Base-by-base conservation (phyloP, 164 flowering plant species). In the Platanus orientalis region DNA sequence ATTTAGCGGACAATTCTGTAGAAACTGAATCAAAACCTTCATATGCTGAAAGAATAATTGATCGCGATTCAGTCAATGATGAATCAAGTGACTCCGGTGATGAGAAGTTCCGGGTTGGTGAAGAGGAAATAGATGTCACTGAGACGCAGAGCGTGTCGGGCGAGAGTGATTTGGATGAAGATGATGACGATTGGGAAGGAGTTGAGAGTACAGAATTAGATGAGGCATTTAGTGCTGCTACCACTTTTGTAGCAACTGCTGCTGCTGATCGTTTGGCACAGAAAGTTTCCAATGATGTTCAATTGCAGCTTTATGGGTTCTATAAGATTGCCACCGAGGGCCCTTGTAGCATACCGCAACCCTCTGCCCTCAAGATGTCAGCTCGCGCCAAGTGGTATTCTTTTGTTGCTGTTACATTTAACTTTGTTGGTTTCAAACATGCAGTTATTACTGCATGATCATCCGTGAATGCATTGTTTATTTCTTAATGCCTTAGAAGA, bases 281-380 rank as follows among this genome's bases (percentile, higher is more conserved):
- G 75, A 89, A 84, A 73, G 96, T 88, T 5, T 76, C 96, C 0
- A 81, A 44, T 59, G 99, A 92, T 47, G 71, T 78, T 50, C 97
- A 90, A 65, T 59, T 95, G 78, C 88, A 88, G 84, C 88, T 95
- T 0, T 95, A 95, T 65, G 97, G 87, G 7, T 51, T 85, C 19
- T 95, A 92, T 71, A 95, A 95, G 85, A 88, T 95, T 42, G 97
- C 97, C 16, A 92, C 97, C 0, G 97, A 95, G 67, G 99, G 99
- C 1, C 97, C 97, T 0, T 95, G 99, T 55, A 87, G 64, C 36
- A 34, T 82, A 0, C 84, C 99, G 0, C 94, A 87, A 72, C 99
- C 99, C 1, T 90, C 97, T 1, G 86, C 97, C 4, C 70, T 95
- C 39, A 95, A 92, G 72, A 82, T 92, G 76, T 76, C 94, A 0